Evolutionary conservation across 345 rosid genomes (phyloP).

Genomic region (Eucalyptus rudis): DNA sequence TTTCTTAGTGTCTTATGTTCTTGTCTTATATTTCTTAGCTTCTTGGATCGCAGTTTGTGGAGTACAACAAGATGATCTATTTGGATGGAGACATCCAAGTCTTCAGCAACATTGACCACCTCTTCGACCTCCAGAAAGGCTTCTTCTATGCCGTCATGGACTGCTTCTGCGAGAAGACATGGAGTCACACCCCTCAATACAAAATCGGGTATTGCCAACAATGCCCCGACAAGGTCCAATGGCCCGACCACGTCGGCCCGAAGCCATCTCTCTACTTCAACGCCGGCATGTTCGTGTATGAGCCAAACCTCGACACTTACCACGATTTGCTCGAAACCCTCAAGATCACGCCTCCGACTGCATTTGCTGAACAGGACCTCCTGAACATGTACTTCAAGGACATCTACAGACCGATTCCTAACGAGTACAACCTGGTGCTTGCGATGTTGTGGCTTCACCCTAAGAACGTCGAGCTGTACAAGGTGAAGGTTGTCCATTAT

Average conservation of each 20-base stretch:
- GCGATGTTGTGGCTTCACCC: slow-evolving; percentile 60
- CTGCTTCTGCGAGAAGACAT: slow-evolving; percentile 37
- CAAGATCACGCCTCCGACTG: slow-evolving; percentile 22
- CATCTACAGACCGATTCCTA: slow-evolving; percentile 15
- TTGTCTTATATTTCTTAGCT: no score
- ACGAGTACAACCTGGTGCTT: slow-evolving; percentile 25
- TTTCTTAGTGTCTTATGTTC: no score
- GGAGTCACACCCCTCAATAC: slow-evolving; percentile 28
- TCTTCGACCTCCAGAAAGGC: slow-evolving; percentile 9
- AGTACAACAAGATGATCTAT: slow-evolving; percentile 22
- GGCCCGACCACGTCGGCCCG: slow-evolving; percentile 12
- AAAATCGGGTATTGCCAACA: slow-evolving; percentile 40
- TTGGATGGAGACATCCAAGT: slow-evolving; percentile 32
- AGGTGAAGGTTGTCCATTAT: slow-evolving; percentile 30
- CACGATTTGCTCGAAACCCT: slow-evolving; percentile 8
- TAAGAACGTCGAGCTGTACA: slow-evolving; percentile 16
- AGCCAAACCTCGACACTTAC: slow-evolving; percentile 21
- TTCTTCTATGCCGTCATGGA: slow-evolving; percentile 35
- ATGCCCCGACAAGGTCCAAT: slow-evolving; percentile 24
- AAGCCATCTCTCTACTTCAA: slow-evolving; percentile 32
- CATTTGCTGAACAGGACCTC: slow-evolving; percentile 51
- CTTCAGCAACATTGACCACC: slow-evolving; percentile 22
- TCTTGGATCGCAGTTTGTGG: no score
- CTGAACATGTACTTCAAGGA: slow-evolving; percentile 37
- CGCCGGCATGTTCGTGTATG: slow-evolving; percentile 33